Evolutionary conservation across 768 basidiomycete species (phyloP).

Genomic region (Terana coerulea): DNA sequence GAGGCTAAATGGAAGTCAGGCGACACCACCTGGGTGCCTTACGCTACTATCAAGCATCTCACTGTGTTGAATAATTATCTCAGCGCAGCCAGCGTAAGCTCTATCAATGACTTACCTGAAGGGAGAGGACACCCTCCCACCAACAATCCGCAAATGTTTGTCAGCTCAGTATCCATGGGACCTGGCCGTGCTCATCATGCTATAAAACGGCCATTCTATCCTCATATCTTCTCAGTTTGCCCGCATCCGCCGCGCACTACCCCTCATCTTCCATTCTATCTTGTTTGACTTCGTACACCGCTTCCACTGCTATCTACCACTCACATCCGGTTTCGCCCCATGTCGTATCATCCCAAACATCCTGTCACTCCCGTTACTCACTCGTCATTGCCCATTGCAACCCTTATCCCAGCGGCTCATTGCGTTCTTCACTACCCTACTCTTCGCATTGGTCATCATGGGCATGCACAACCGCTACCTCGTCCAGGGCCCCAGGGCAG

Average conservation of each 20-base stretch:
- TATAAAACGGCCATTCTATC: background rate
- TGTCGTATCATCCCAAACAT: too few relatives aligned
- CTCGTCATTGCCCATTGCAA: too few relatives aligned
- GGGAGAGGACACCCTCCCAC: background rate
- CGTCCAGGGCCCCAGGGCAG: too few relatives aligned
- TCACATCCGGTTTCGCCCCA: background rate
- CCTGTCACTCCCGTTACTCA: too few relatives aligned
- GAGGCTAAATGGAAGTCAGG: slow-evolving; percentile 32
- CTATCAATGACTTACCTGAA: slow-evolving; percentile 6
- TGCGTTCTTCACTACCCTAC: too few relatives aligned
- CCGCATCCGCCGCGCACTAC: background rate
- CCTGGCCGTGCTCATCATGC: background rate
- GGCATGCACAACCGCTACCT: too few relatives aligned
- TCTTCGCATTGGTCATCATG: too few relatives aligned
- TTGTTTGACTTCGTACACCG: background rate
- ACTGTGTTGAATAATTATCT: background rate
- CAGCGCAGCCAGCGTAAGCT: background rate
- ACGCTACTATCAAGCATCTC: slow-evolving; percentile 17
- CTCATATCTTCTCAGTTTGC: background rate
- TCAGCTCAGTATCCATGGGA: background rate
- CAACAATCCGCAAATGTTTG: slow-evolving; percentile 7
- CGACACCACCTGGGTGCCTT: slow-evolving; percentile 33
- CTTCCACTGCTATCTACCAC: background rate
- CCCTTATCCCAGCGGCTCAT: too few relatives aligned
- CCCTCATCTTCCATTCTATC: background rate